phyloP scores from a whole-genome alignment of 2,329 filamentous ascomycete species.

The Aureobasidium lini region DNA sequence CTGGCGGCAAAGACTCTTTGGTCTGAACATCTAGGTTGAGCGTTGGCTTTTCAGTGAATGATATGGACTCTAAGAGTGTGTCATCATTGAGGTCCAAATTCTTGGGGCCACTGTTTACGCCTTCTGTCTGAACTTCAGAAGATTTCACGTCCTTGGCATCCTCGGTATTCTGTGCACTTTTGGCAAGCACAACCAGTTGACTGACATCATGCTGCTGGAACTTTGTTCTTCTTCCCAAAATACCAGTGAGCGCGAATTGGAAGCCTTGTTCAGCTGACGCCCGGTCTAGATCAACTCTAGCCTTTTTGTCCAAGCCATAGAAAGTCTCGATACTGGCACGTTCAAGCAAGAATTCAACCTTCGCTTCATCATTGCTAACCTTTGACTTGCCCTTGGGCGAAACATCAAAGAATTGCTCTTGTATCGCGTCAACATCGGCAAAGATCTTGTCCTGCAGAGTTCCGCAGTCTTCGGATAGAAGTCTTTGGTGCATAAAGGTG shows the following conservation, averaged over 20 bases:
- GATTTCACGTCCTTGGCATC: conserved; percentile 5
- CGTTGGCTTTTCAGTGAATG: conserved; percentile 56
- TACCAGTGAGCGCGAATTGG: conserved; percentile 74
- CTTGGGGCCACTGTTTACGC: conserved; percentile 27
- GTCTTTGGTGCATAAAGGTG: conserved; percentile 63
- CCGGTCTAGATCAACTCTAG: conserved; percentile 60
- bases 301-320: conserved; percentile 72
- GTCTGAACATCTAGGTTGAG: conserved; percentile 33
- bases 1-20: conserved; percentile 48
- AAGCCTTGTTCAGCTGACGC: conserved; percentile 64
- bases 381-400: conserved; percentile 23
- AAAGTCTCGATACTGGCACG: conserved; percentile 75
- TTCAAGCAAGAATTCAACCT: conserved; percentile 69
- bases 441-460: conserved; percentile 55
- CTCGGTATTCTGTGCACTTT: conserved; percentile 46
- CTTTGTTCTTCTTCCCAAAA: conserved; percentile 75
- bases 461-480: conserved; percentile 56
- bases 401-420: conserved; percentile 31
- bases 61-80: conserved; percentile 79
- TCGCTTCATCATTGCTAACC: conserved; percentile 29
- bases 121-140: background rate
- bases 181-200: conserved; percentile 85
- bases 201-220: conserved; percentile 75
- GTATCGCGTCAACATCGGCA: conserved; percentile 50
- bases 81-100: conserved; percentile 82